Conservation (phyloP, 108 stramenopile genomes). For the Chaetoceros tenuissimus region DNA sequence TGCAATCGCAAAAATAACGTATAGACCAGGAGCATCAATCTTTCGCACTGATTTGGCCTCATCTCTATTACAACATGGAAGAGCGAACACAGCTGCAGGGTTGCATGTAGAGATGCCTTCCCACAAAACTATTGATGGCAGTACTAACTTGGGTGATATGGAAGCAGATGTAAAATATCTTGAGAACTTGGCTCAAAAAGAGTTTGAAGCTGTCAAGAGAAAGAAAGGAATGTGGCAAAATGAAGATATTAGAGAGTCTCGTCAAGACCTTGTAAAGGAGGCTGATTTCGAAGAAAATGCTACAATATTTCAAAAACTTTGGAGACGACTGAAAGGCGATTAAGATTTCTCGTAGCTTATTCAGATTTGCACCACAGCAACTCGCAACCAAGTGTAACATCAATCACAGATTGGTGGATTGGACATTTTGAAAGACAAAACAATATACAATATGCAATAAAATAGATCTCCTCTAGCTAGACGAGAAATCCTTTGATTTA, state of each 20-base stretch:
- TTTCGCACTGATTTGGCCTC: conserved; percentile 32
- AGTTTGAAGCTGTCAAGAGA: conserved; percentile 47
- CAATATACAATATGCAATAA: too few relatives aligned
- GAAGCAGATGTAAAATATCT: conserved; percentile 51
- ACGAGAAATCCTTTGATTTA: too few relatives aligned
- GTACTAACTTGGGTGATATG: conserved; percentile 43
- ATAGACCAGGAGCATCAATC: conserved; percentile 19
- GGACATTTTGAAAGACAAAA: too few relatives aligned
- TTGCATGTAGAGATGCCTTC: not conserved
- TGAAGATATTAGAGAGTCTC: conserved; percentile 23
- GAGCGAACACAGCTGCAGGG: conserved; percentile 18
- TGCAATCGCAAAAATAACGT: conserved; percentile 49
- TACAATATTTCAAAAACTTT: conserved; percentile 24
- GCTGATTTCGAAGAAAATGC: conserved; percentile 45
- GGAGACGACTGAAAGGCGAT: conserved; percentile 21
- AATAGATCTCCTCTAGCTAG: too few relatives aligned
- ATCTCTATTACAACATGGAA: conserved; percentile 18
- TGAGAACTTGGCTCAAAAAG: conserved; percentile 38
- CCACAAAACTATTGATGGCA: conserved; percentile 24
- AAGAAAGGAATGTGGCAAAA: conserved; percentile 59
- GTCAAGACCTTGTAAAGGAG: conserved; percentile 42
- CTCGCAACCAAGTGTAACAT: too few relatives aligned
- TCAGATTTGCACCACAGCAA: too few relatives aligned
- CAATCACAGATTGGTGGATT: too few relatives aligned
- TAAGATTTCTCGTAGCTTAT: too few relatives aligned